These are phyloP conservation scores for Paramyrothecium sp. DNA, from an alignment of 2,329 filamentous ascomycete species.

Conservation along the genomic window DNA sequence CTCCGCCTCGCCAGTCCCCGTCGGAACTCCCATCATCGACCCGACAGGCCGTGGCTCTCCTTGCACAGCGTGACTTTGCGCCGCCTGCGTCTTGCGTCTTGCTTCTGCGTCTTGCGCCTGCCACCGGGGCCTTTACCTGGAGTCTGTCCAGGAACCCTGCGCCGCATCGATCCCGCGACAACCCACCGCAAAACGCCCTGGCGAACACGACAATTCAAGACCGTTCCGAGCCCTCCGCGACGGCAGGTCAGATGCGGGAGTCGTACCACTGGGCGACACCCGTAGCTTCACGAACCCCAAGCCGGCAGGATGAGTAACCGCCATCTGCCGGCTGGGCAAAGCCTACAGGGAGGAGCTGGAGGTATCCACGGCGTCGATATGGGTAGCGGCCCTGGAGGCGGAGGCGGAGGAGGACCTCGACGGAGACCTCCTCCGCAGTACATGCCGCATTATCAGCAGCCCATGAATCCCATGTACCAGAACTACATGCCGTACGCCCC, in stretches of 20 bases:
- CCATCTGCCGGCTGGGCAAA: constrained; percentile 76
- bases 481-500: constrained; percentile 50
- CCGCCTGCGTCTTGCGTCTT: too few relatives aligned
- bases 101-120: background rate
- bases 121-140: too few relatives aligned
- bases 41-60: background rate
- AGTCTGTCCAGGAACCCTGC: background rate
- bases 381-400: constrained; percentile 31
- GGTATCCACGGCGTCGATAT: constrained; percentile 32
- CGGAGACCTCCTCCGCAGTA: constrained; percentile 31
- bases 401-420: constrained; percentile 35
- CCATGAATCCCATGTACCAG: constrained; percentile 46
- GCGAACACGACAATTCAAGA: constrained; percentile 6
- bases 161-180: constrained; percentile 7
- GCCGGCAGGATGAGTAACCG: constrained; percentile 75
- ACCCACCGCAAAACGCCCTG: constrained; percentile 17
- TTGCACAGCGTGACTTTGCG: too few relatives aligned
- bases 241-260: constrained; percentile 23
- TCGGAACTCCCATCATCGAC: background rate
- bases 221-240: constrained; percentile 13
- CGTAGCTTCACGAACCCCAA: constrained; percentile 42
- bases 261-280: constrained; percentile 32
- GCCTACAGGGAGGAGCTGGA: constrained; percentile 47
- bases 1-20: background rate
- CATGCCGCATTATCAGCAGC: constrained; percentile 30